Evolutionary conservation across 2,329 filamentous ascomycete species (phyloP), one percentile per base, ranked within the genome.

Genomic region (Leptographium lundbergii): DNA sequence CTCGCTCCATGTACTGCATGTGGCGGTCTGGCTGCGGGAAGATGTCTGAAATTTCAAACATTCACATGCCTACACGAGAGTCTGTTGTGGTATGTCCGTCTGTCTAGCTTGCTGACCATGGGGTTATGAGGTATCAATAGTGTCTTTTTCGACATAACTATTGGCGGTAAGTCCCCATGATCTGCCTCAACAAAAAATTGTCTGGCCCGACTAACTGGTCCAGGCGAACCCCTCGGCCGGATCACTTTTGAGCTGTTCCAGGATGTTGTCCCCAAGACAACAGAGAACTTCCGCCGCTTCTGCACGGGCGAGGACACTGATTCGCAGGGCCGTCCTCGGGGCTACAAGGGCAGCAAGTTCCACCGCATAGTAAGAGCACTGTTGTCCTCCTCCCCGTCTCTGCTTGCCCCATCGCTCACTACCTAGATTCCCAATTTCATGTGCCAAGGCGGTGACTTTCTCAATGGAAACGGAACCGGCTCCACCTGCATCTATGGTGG

Each of bases 261-360:
- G 62, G 81, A 95, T 73, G 78, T 87, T 25, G 88, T 90, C 0
- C 91, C 91, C 63, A 86, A 86, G 67, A 97, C 94, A 10, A 89
- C 91, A 34, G 94, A 97, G 73, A 97, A 97, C 77, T 97, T 99
- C 72, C 88, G 91, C 54, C 90, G 95, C 69, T 96, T 96, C 75
- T 96, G 91, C 75, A 97, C 92, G 0, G 94, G 94, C 66, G 92
- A 97, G 77, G 85, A 81, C 65, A 95, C 91, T 74, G 88, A 88
- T 69, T 72, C 81, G 56, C 80, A 84, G 11, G 89, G 90, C 39
- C 80, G 85, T 63, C 87, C 91, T 0, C 88, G 95, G 69, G 94
- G 94, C 63, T 99, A 96, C 80, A 97, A 96, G 75, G 88, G 89
- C 58, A 87, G 83, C 76, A 95, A 90, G 72, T 96, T 97, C 68